A percentile compares a stretch with the other conserved stretches of the same genome.
phyloP scores from a whole-genome alignment of 2,329 filamentous ascomycete genomes.

The Sarocladiaceae sp. region DNA sequence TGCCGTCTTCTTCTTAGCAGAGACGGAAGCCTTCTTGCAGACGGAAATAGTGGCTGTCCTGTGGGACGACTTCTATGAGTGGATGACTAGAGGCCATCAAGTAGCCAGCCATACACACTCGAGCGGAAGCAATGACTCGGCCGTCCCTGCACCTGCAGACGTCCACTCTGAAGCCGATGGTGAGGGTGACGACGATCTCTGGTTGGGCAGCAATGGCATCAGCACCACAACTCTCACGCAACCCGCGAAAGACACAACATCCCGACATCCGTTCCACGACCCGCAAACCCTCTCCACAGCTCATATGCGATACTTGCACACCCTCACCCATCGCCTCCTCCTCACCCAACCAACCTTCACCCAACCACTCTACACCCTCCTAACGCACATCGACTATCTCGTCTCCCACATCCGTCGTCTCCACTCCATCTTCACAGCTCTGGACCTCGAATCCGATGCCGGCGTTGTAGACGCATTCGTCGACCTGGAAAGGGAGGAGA shows the following conservation, averaged over 20 bases:
- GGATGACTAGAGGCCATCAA: conserved; percentile 51
- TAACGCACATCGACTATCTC: conserved; percentile 75
- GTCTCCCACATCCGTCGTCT: conserved; percentile 73
- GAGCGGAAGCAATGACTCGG: conserved; percentile 1
- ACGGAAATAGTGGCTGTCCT: conserved; percentile 79
- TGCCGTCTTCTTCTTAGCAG: conserved; percentile 82
- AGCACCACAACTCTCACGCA: conserved; percentile 19
- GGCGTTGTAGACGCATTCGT: conserved; percentile 74
- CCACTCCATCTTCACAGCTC: conserved; percentile 68
- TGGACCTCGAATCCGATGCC: conserved; percentile 78
- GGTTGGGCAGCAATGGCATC: conserved; percentile 18
- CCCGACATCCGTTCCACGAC: conserved; percentile 50
- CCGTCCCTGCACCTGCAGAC: background rate
- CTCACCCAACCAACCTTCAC: conserved; percentile 63
- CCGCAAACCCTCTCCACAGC: conserved; percentile 80
- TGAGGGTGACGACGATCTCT: conserved; percentile 22
- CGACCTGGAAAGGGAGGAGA: conserved; percentile 69
- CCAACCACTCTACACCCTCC: conserved; percentile 58
- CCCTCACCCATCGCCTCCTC: conserved; percentile 62
- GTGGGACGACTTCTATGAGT: conserved; percentile 74
- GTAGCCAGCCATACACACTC: background rate
- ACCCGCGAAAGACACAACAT: background rate
- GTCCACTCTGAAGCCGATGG: conserved; percentile 3
- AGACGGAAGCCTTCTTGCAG: conserved; percentile 84
- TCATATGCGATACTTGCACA: conserved; percentile 71